Base-by-base conservation (phyloP, 169 alveolate genomes). In the Eimeria necatrix region DNA sequence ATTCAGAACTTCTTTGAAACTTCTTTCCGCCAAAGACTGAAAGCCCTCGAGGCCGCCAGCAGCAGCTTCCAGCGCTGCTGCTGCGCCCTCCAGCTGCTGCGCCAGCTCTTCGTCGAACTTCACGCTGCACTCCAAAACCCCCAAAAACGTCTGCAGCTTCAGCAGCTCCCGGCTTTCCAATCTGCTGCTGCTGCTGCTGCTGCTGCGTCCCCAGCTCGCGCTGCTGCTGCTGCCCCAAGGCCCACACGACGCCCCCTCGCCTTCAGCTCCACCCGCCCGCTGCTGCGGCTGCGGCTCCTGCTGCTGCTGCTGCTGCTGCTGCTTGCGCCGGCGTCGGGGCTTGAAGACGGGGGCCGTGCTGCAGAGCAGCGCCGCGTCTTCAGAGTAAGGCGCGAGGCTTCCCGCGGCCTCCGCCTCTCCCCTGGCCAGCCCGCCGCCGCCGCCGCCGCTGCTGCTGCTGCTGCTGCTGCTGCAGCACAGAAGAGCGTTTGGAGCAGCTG, bases 41-140 rank as follows among this genome's bases (percentile, higher is more conserved):
- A 26, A 56, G n/a, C 64, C 78, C 8, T 53, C 78, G 4, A 83
- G 20, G 18, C 78, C 22, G 18, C 76, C 91, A 14, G 22, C 78
- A 3, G 18, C 7, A 20, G 78, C 59, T 0, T 83, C 78, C 4
- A 32, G n/a, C 41, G 52, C 91, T 4, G 60, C 76, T 0, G 78
- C 64, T 0, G 91, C 91, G 14, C 22, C 78, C n/a, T n/a, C 24
- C 41, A 83, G 52, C 18, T 18, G 24, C 46, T 83, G 60, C 10
- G 91, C 76, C 59, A 83, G 8, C 3, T 56, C 78, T 51, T 83
- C 91, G 56, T 41, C 56, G 91, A 56, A 83, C 5, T 26, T 83
- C 20, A 83, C 91, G 4, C 78, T 83, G 32, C 76, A 59, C 78
- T 26, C 78, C 20, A 83, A 8, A 18, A 32, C 56, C 4, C 91